Base-by-base conservation (phyloP, 768 basidiomycete species). In the Auricularia heimuer region DNA sequence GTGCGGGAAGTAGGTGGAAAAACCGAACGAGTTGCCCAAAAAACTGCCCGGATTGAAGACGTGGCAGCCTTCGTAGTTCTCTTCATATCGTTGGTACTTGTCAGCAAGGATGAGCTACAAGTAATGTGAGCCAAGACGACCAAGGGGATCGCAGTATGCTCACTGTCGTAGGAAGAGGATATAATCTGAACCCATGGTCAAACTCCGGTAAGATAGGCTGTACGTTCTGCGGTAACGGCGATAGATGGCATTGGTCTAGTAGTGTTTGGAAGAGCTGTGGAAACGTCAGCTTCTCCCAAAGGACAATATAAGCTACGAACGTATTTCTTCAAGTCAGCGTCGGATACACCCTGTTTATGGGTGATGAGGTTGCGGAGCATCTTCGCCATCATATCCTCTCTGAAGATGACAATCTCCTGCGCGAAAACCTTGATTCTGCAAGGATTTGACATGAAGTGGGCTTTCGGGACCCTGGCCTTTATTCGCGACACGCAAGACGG, bases 11-110 rank as follows among this genome's bases (percentile, higher is more conserved):
- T 95, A 99, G 2, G 93, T 90, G 11, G 90, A 92, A 79, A 98
- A 98, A 4, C 84, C 82, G 69, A 92, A 89, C 4, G 88, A 82
- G 61, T 84, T 88, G 3, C 91, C 86, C 14, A 94, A 80, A 72
- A 98, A 98, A 62, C 89, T 87, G 21, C 97, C 95, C 0, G 97
- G 97, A 73, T 99, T 99, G 81, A 98, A 94, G 34, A 98, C 97
- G 75, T 98, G 97, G 70, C 97, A 98, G 11, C 94, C 94, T 65
- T 95, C 94, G 74, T 99, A 99, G 1, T 95, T 98, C 68, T 97
- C 81, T 70, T 97, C 93, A 74, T 93, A 99, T 60, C 90, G 85
- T 73, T 97, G 95, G 72, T 98, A 97, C 75, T 89, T 94, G 77
- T 99, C 97, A 1, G 97, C 97, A 12, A 99, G 83, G 37, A 98